phyloP scores from a whole-genome alignment of 495 filamentous ascomycete genomes.

The Cudoniella acicularis region DNA sequence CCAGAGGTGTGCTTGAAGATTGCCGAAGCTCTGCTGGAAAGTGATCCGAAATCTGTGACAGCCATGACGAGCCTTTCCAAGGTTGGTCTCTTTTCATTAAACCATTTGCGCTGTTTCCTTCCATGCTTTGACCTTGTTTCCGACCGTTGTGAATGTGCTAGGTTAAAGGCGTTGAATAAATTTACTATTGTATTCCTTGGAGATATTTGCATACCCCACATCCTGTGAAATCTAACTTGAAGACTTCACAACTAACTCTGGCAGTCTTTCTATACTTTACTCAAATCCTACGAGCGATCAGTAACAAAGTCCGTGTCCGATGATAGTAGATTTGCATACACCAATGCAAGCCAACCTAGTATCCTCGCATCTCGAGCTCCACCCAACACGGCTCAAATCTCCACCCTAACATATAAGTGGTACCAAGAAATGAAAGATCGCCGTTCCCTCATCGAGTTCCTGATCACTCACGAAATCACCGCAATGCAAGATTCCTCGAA shows the following conservation, averaged over 20 bases:
- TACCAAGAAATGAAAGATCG: conserved; percentile 11
- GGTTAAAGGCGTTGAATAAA: too few species aligned
- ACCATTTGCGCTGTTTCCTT: background rate
- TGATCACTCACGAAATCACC: conserved; percentile 14
- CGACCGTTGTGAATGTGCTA: background rate
- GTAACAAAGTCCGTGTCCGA: conserved; percentile 4
- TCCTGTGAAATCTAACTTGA: background rate
- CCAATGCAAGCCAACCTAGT: background rate
- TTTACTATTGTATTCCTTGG: too few species aligned
- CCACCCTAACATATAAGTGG: conserved; percentile 16
- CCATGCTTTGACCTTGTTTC: background rate
- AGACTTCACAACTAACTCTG: background rate
- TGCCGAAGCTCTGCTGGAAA: conserved; percentile 9
- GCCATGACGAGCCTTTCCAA: conserved; percentile 15
- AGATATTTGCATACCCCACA: background rate
- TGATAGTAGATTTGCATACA: background rate
- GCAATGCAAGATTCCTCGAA: conserved; percentile 1
- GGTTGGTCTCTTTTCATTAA: conserved; percentile 3
- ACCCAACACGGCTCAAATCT: background rate
- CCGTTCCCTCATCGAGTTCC: conserved; percentile 6
- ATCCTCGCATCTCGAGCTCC: background rate
- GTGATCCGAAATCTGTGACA: background rate
- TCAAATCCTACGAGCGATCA: conserved; percentile 17
- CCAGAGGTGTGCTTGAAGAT: conserved; percentile 18
- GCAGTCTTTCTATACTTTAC: conserved; percentile 13